Evolutionary conservation across 306 rosid species (phyloP).

Genomic region (Parietaria judaica): DNA sequence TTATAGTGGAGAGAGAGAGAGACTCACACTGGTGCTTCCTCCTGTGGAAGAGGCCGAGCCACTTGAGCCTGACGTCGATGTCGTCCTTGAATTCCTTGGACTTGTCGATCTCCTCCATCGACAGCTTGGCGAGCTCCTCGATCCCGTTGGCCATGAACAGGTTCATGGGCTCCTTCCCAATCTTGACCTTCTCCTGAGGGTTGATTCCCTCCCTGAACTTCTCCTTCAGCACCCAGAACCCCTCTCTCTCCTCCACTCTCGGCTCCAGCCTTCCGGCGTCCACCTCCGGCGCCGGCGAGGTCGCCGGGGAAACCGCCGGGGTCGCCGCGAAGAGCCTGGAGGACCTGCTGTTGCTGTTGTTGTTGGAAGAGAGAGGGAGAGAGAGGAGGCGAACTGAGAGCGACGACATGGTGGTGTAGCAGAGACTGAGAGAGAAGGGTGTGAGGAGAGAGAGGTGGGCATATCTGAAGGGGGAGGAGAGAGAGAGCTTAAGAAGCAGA

Average conservation of each 20-base stretch:
- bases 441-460: slow-evolving; percentile 9
- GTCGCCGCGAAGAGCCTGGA: slow-evolving; percentile 38
- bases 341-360: slow-evolving; percentile 1
- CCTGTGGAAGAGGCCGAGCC: slow-evolving; percentile 94
- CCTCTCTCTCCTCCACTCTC: slow-evolving; percentile 67
- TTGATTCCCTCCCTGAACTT: slow-evolving; percentile 61
- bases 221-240: slow-evolving; percentile 76
- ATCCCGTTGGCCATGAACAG: slow-evolving; percentile 72
- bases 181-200: slow-evolving; percentile 71
- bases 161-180: slow-evolving; percentile 77
- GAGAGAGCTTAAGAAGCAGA: slow-evolving; percentile 24
- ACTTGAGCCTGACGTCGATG: slow-evolving; percentile 89
- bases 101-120: slow-evolving; percentile 65
- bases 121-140: slow-evolving; percentile 52
- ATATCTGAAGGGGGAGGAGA: slow-evolving; percentile 44
- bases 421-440: slow-evolving; percentile 10
- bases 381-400: slow-evolving; percentile 51
- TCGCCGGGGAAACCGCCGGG: slow-evolving; percentile 20
- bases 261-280: slow-evolving; percentile 53
- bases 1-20: not conserved
- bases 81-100: slow-evolving; percentile 61
- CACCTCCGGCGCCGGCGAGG: slow-evolving; percentile 22
- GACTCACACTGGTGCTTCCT: slow-evolving; percentile 86
- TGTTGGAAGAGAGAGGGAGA: slow-evolving; percentile 24
- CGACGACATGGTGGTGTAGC: slow-evolving; percentile 35